phyloP scores from a whole-genome alignment of 2,329 filamentous ascomycete species.

The Phyllosticta citrichinensis region DNA sequence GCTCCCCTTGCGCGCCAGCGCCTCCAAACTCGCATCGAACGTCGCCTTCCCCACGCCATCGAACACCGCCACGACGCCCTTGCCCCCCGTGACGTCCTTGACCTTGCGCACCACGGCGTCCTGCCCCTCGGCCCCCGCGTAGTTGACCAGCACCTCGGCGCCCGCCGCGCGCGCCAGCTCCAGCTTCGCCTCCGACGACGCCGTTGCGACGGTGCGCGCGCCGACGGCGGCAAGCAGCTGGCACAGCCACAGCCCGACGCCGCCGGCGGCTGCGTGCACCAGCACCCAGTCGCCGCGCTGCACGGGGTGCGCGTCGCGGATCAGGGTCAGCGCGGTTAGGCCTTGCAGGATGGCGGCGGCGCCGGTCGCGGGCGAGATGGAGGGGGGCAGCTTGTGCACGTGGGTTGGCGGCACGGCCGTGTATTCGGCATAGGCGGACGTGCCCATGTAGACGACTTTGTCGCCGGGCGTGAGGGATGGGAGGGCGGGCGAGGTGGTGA shows the following conservation, averaged over 20 bases:
- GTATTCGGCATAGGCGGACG: slow-evolving; percentile 47
- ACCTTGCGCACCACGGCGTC: slow-evolving; percentile 52
- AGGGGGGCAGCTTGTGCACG: slow-evolving; percentile 54
- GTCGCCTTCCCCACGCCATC: slow-evolving; percentile 80
- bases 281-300: slow-evolving; percentile 71
- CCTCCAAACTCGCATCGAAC: slow-evolving; percentile 67
- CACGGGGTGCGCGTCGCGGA: slow-evolving; percentile 62
- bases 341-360: slow-evolving; percentile 69
- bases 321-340: slow-evolving; percentile 69
- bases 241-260: slow-evolving; percentile 59
- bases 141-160: slow-evolving; percentile 63
- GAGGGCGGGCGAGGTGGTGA: slow-evolving; percentile 49
- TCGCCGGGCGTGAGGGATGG: slow-evolving; percentile 58
- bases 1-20: slow-evolving; percentile 65
- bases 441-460: slow-evolving; percentile 59
- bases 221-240: slow-evolving; percentile 65
- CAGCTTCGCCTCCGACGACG: slow-evolving; percentile 62
- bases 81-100: slow-evolving; percentile 58
- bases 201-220: slow-evolving; percentile 70
- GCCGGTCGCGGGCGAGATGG: slow-evolving; percentile 50
- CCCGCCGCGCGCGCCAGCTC: slow-evolving; percentile 59
- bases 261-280: slow-evolving; percentile 77
- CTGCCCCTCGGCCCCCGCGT: slow-evolving; percentile 29
- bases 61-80: slow-evolving; percentile 69
- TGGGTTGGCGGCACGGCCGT: slow-evolving; percentile 43